Conservation (phyloP, 345 rosid genomes). For the Turritis glabra region DNA sequence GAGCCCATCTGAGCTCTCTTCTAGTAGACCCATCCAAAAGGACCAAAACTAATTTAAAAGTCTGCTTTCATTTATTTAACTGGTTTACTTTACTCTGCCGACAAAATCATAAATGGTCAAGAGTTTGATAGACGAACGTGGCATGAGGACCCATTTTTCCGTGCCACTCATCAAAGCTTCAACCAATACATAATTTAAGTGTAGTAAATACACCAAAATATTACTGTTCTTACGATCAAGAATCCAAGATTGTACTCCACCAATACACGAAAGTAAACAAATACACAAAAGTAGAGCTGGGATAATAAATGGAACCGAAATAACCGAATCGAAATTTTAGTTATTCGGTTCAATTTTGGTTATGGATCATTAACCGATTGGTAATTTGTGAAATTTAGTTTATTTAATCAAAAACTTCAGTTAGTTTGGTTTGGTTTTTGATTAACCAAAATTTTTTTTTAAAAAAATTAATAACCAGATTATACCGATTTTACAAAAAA, state of each 20-base stretch:
- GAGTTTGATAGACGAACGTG: neutral
- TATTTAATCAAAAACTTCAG: too few relatives aligned
- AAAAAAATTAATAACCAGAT: too few relatives aligned
- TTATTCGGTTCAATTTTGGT: too few relatives aligned
- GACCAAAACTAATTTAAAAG: neutral
- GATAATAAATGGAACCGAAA: too few relatives aligned
- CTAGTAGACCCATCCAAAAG: neutral
- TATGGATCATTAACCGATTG: too few relatives aligned
- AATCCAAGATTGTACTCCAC: neutral
- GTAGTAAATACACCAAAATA: neutral
- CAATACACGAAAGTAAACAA: too few relatives aligned
- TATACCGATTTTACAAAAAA: too few relatives aligned
- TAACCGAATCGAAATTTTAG: too few relatives aligned
- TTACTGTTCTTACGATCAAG: neutral
- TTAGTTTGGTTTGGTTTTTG: too few relatives aligned
- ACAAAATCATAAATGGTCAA: conserved; percentile 10
- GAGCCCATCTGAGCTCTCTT: neutral
- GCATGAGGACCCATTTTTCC: neutral
- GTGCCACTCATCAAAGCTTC: conserved; percentile 20
- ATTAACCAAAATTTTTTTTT: too few relatives aligned
- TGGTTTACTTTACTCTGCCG: neutral
- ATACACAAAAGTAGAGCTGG: neutral
- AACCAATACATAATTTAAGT: neutral
- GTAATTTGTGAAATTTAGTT: too few relatives aligned
- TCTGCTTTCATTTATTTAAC: neutral